phyloP scores from a whole-genome alignment of 371 early-diverging fungal genomes.

The Mortierella sp. region DNA sequence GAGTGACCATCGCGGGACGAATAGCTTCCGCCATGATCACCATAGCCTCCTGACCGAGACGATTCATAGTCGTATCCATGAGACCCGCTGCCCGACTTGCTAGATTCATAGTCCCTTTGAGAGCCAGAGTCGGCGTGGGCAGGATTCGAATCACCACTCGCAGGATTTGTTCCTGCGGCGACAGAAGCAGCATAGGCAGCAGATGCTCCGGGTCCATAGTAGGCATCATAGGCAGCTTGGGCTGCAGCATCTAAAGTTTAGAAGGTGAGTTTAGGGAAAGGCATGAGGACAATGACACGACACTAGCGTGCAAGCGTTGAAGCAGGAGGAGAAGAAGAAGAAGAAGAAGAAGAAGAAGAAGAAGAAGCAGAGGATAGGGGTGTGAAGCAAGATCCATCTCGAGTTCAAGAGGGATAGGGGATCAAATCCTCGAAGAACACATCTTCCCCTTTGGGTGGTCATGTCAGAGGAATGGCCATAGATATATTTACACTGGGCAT shows the following conservation, averaged over 20 bases:
- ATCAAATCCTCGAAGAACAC: too few species aligned
- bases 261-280: background rate
- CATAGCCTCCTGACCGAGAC: conserved; percentile 23
- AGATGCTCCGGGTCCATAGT: conserved; percentile 50
- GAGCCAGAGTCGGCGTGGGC: conserved; percentile 17
- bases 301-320: too few species aligned
- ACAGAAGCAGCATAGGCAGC: conserved; percentile 47
- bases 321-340: too few species aligned
- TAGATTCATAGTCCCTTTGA: conserved; percentile 21
- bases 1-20: conserved; percentile 7
- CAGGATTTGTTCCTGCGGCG: conserved; percentile 23
- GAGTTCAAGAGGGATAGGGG: too few species aligned
- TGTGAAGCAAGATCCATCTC: too few species aligned
- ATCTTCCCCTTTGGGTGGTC: too few species aligned
- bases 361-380: too few species aligned
- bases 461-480: too few species aligned
- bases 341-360: too few species aligned
- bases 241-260: conserved; percentile 35
- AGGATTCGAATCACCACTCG: conserved; percentile 7
- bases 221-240: conserved; percentile 51
- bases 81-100: conserved; percentile 19
- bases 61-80: conserved; percentile 12
- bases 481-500: conserved; percentile 37
- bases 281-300: background rate
- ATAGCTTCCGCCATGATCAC: too few species aligned